Base-by-base conservation (phyloP, 441 rosid species). In the Aleurites moluccanus region DNA sequence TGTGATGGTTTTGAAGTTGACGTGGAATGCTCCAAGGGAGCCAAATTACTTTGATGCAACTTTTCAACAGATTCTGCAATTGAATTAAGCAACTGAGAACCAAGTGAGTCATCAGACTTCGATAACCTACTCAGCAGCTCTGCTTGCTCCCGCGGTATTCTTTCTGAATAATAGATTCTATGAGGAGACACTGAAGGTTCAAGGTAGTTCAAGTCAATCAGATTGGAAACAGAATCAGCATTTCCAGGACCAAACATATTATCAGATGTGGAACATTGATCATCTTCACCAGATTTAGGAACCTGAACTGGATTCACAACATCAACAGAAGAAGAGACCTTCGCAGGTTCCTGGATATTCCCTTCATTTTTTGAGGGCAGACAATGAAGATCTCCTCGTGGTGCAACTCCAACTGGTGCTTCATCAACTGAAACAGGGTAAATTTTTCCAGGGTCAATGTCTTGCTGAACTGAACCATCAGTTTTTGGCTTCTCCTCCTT, bases 51-150 rank as follows among this genome's bases (percentile, higher is more conserved):
- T 28, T 80, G 80, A 40, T 80, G 86, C 47, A 81, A 64, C 25
- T 80, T 88, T 69, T 80, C 95, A 55, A 70, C 82, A 69, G 83
- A 81, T 79, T 86, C 90, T 61, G 81, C 73, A 40, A 77, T 70
- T 64, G 86, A 78, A 71, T 78, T 76, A 67, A 90, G 80, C 75
- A 94, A 83, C 84, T 94, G 97, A 82, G 94, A 78, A 82, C 94
- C 97, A 78, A 90, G 85, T 18, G 94, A 85, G 79, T 93, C 94
- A 75, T 89, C 95, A 49, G 96, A 93, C 76, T 92, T 94, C 14
- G 98, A 88, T 49, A 89, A 76, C 74, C 97, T 89, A 73, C 72
- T 88, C 77, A 88, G 88, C 69, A 86, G 78, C 67, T 88, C 97
- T 69, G 83, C 64, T 72, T 86, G 93, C 74, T 85, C 95, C 77